Percentiles rank a stretch among this genome's conserved stretches.
phyloP scores from a whole-genome alignment of 257 asterid genomes.

The Penstemon barbatus region DNA sequence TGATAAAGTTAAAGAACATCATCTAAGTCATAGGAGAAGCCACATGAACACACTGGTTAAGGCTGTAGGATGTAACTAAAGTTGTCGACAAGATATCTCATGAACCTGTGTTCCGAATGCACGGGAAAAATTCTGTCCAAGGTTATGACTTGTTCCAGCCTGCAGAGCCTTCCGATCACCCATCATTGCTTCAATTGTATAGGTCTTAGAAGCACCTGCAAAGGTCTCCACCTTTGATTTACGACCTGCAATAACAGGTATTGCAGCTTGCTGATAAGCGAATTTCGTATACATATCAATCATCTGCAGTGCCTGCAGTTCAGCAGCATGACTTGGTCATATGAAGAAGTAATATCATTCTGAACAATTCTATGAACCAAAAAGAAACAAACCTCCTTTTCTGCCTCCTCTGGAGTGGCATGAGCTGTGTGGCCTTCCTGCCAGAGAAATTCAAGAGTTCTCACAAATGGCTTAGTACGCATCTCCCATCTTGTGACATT shows the following conservation, averaged over 20 bases:
- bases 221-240: slow-evolving; percentile 91
- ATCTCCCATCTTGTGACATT: slow-evolving; percentile 99
- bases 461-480: slow-evolving; percentile 94
- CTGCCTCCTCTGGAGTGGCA: slow-evolving; percentile 91
- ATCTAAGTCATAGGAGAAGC: not conserved
- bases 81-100: not conserved
- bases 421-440: slow-evolving; percentile 99
- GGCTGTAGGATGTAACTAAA: not conserved
- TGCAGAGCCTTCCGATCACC: slow-evolving; percentile 98
- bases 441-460: slow-evolving; percentile 98
- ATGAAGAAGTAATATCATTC: slow-evolving; percentile 26
- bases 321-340: slow-evolving; percentile 38
- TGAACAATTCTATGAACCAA: slow-evolving; percentile 6
- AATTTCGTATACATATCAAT: slow-evolving; percentile 85
- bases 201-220: slow-evolving; percentile 94
- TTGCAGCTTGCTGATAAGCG: slow-evolving; percentile 96
- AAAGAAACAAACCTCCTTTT: slow-evolving; percentile 66
- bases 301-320: slow-evolving; percentile 95
- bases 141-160: slow-evolving; percentile 99
- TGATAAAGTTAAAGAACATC: not conserved
- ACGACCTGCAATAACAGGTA: slow-evolving; percentile 96
- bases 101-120: slow-evolving; percentile 92
- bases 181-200: slow-evolving; percentile 99
- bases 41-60: not conserved
- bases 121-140: slow-evolving; percentile 96